Percentiles rank a stretch among this genome's conserved stretches.
Evolutionary conservation across 2,329 filamentous ascomycete genomes (phyloP).

Genomic region (Pyricularia sp.): DNA sequence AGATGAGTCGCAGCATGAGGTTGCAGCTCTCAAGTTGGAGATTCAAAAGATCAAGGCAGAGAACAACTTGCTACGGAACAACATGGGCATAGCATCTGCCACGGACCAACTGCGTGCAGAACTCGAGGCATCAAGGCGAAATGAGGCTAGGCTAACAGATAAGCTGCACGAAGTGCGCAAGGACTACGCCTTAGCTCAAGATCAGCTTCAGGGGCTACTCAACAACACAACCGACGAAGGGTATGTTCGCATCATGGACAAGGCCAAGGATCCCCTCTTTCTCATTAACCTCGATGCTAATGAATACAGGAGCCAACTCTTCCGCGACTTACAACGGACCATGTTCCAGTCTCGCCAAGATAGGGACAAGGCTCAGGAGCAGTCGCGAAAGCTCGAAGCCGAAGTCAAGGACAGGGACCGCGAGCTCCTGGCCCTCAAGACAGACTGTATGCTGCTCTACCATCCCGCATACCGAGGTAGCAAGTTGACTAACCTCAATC

Average conservation of each 20-base stretch:
- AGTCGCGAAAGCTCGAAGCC: slow-evolving; percentile 30
- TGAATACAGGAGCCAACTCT: slow-evolving; percentile 38
- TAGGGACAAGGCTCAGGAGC: slow-evolving; percentile 30
- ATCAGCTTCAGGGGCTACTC: slow-evolving; percentile 43
- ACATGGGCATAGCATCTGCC: slow-evolving; percentile 39
- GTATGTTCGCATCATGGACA: slow-evolving; percentile 28
- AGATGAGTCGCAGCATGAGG: background rate
- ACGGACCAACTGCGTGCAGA: slow-evolving; percentile 41
- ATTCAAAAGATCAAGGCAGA: slow-evolving; percentile 48
- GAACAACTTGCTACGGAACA: slow-evolving; percentile 43
- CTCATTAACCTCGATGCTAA: slow-evolving; percentile 27
- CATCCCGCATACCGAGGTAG: slow-evolving; percentile 1
- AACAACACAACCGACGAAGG: slow-evolving; percentile 38
- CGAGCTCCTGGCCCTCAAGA: slow-evolving; percentile 36
- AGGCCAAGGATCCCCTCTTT: slow-evolving; percentile 17
- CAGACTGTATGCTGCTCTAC: slow-evolving; percentile 32
- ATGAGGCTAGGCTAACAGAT: slow-evolving; percentile 37
- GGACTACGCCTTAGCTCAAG: slow-evolving; percentile 41
- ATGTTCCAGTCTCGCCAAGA: slow-evolving; percentile 32
- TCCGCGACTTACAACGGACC: slow-evolving; percentile 36
- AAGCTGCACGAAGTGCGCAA: slow-evolving; percentile 44
- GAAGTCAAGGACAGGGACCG: slow-evolving; percentile 40
- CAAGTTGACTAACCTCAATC: background rate
- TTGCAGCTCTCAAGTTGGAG: slow-evolving; percentile 26
- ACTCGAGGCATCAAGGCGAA: slow-evolving; percentile 39